Conservation (phyloP, 2,329 filamentous ascomycete genomes). For the Hyphodiscus sp. region DNA sequence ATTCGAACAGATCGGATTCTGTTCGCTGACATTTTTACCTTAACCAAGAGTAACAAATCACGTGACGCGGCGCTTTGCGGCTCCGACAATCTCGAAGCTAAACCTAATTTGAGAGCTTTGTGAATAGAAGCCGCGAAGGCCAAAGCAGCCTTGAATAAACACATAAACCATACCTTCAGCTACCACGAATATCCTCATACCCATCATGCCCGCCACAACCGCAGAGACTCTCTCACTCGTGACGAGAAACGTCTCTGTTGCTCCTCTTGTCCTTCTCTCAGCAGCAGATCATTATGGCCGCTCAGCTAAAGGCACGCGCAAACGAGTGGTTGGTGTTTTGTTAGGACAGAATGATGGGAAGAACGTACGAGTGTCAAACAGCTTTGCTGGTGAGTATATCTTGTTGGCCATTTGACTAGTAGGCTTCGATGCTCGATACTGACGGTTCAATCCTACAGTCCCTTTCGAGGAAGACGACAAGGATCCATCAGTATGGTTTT, state of each 20-base stretch:
- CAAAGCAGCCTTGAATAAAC: conserved; percentile 18
- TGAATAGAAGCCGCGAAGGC: conserved; percentile 18
- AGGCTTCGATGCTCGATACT: neutral
- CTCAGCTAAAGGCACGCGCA: conserved; percentile 76
- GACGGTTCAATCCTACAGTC: conserved; percentile 46
- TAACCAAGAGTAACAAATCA: neutral
- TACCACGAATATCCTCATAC: conserved; percentile 6
- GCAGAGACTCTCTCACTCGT: conserved; percentile 94
- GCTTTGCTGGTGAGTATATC: conserved; percentile 73
- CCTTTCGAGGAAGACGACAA: conserved; percentile 99
- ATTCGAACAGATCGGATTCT: neutral
- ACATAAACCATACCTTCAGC: conserved; percentile 11
- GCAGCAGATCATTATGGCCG: conserved; percentile 98
- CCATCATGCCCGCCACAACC: conserved; percentile 88
- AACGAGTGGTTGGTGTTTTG: conserved; percentile 89
- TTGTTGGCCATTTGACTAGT: neutral
- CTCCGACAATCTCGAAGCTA: conserved; percentile 1
- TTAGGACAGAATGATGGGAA: conserved; percentile 95
- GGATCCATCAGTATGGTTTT: conserved; percentile 96
- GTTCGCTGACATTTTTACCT: neutral
- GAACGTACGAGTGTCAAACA: conserved; percentile 96
- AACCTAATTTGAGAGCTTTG: conserved; percentile 12
- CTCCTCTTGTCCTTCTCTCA: conserved; percentile 93
- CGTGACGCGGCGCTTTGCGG: conserved; percentile 4
- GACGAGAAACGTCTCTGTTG: conserved; percentile 91